A percentile compares a stretch with the other conserved stretches of the same genome.
These are phyloP conservation scores for Cotoneaster glaucophyllus DNA, from an alignment of 306 rosid genomes.

Conservation along the genomic window DNA sequence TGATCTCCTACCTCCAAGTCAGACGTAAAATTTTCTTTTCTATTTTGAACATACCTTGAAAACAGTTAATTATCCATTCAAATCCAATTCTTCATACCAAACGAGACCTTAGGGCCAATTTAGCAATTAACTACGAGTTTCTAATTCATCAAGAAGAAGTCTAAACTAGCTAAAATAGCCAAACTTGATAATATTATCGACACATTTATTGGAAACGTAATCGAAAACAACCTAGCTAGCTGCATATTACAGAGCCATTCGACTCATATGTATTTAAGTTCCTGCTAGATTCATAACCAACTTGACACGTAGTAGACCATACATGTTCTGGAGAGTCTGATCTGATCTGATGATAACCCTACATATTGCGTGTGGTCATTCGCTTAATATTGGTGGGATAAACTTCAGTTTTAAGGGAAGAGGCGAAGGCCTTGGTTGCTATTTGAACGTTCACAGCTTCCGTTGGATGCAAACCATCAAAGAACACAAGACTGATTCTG, in stretches of 20 bases:
- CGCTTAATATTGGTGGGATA: slow-evolving; percentile 39
- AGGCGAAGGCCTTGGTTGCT: slow-evolving; percentile 36
- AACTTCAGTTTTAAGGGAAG: slow-evolving; percentile 31
- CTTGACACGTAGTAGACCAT: not conserved
- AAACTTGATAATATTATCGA: not conserved
- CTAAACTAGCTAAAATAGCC: not conserved
- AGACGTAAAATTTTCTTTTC: too few species aligned
- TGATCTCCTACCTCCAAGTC: too few species aligned
- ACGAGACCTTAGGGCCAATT: too few species aligned
- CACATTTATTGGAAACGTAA: not conserved
- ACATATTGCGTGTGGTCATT: not conserved
- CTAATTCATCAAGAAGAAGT: not conserved
- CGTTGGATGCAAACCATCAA: slow-evolving; percentile 49
- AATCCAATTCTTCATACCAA: too few species aligned
- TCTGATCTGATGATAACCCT: not conserved
- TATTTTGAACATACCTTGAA: too few species aligned
- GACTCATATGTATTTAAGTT: not conserved
- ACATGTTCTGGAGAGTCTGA: not conserved
- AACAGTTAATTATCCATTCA: too few species aligned
- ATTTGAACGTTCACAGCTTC: slow-evolving; percentile 39
- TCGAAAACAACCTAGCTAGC: not conserved
- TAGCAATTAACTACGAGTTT: too few species aligned
- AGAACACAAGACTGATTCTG: slow-evolving; percentile 30
- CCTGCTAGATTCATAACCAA: not conserved
- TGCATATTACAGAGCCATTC: not conserved